phyloP scores from a whole-genome alignment of 1,139 yeast genomes.

The Arxiozyma telluris region DNA sequence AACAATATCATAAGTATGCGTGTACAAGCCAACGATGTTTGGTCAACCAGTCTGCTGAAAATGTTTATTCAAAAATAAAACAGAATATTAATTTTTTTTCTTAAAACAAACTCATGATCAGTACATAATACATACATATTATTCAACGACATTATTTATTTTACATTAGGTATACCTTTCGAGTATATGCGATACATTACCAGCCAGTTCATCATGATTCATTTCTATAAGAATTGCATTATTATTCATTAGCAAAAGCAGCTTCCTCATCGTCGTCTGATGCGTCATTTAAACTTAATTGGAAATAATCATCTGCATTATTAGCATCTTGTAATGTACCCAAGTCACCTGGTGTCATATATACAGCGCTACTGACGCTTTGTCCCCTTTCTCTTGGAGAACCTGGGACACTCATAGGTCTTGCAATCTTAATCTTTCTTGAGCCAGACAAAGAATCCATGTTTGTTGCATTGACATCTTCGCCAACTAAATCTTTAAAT shows the following conservation, averaged over 20 bases:
- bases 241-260: background rate
- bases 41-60: too few species aligned
- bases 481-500: constrained; percentile 45
- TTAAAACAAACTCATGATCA: too few species aligned
- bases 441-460: constrained; percentile 27
- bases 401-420: constrained; percentile 94
- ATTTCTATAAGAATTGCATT: background rate
- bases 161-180: too few species aligned
- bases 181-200: too few species aligned
- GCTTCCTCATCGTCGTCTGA: constrained; percentile 30
- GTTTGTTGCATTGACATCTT: constrained; percentile 23
- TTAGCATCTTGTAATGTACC: constrained; percentile 90
- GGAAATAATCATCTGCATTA: constrained; percentile 79
- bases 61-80: too few species aligned
- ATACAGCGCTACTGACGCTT: constrained; percentile 34
- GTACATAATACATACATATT: too few species aligned
- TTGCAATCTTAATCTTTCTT: constrained; percentile 58
- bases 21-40: too few species aligned
- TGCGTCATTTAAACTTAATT: constrained; percentile 44
- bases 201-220: background rate
- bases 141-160: too few species aligned
- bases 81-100: too few species aligned
- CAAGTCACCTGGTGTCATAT: constrained; percentile 95
- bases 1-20: too few species aligned
- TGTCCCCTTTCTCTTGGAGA: constrained; percentile 60